Percentiles rank a stretch among this genome's conserved stretches.
Evolutionary conservation across 345 rosid species (phyloP).

Genomic region (Eucalyptus regnans): DNA sequence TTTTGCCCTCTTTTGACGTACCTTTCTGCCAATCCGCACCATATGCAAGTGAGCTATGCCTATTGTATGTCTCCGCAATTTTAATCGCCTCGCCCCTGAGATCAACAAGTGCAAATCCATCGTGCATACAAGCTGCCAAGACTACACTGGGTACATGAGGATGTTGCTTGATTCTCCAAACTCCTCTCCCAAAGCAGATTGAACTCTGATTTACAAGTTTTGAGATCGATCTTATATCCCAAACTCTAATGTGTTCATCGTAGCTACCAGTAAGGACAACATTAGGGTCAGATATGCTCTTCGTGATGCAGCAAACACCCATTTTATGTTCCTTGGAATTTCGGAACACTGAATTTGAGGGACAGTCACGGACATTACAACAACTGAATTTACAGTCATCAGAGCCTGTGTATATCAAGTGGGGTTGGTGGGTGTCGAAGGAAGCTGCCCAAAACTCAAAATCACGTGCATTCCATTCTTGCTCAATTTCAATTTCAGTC

Average conservation of each 20-base stretch:
- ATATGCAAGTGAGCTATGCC: slow-evolving; percentile 69
- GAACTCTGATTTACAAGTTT: slow-evolving; percentile 47
- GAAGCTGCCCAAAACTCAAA: slow-evolving; percentile 79
- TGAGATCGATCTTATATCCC: slow-evolving; percentile 67
- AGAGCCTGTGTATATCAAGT: slow-evolving; percentile 62
- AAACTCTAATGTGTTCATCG: not conserved
- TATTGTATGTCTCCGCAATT: slow-evolving; percentile 42
- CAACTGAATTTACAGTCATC: slow-evolving; percentile 89
- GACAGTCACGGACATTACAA: slow-evolving; percentile 57
- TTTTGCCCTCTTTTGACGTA: not conserved
- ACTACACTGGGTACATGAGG: slow-evolving; percentile 36
- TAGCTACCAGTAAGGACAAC: slow-evolving; percentile 61
- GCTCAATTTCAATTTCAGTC: slow-evolving; percentile 31
- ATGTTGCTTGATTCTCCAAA: slow-evolving; percentile 85
- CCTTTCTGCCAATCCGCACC: slow-evolving; percentile 87
- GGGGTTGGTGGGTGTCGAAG: slow-evolving; percentile 63
- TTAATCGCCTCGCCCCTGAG: slow-evolving; percentile 28
- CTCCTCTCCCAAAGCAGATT: slow-evolving; percentile 58
- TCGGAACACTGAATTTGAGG: slow-evolving; percentile 33
- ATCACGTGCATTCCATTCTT: slow-evolving; percentile 77
- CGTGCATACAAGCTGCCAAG: slow-evolving; percentile 85
- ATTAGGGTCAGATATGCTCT: slow-evolving; percentile 41
- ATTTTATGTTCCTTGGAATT: slow-evolving; percentile 60
- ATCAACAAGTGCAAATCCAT: slow-evolving; percentile 54
- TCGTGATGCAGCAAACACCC: slow-evolving; percentile 78